phyloP scores from a whole-genome alignment of 805 yeast genomes.

The Metschnikowia henanensis region DNA sequence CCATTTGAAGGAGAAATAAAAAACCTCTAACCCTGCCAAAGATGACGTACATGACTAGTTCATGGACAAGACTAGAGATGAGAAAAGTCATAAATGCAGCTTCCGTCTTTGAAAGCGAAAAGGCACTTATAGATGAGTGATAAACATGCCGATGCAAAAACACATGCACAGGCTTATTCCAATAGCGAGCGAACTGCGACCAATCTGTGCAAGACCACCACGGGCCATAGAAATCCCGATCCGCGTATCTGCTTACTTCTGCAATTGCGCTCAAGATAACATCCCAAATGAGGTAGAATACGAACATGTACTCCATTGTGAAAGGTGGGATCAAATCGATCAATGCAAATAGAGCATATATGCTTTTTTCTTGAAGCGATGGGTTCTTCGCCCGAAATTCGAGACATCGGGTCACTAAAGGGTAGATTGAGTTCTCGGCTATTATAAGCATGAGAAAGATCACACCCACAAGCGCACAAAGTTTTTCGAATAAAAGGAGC shows the following conservation, averaged over 20 bases:
- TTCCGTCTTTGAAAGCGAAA: slow-evolving; percentile 57
- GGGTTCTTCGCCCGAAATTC: slow-evolving; percentile 38
- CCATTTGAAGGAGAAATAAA: slow-evolving; percentile 77
- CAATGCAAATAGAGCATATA: slow-evolving; percentile 34
- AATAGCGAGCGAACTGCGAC: slow-evolving; percentile 89
- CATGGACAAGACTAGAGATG: slow-evolving; percentile 83
- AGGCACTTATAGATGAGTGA: slow-evolving; percentile 80
- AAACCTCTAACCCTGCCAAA: slow-evolving; percentile 82
- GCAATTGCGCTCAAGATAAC: slow-evolving; percentile 88
- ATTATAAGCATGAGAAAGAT: slow-evolving; percentile 78
- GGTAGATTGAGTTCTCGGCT: slow-evolving; percentile 75
- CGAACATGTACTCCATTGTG: slow-evolving; percentile 68
- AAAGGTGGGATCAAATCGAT: slow-evolving; percentile 82
- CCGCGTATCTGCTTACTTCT: slow-evolving; percentile 83
- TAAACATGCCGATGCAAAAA: slow-evolving; percentile 92
- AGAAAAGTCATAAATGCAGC: slow-evolving; percentile 82
- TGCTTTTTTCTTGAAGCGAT: slow-evolving; percentile 4
- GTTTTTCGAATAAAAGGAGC: slow-evolving; percentile 65
- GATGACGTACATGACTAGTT: slow-evolving; percentile 86
- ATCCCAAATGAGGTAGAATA: slow-evolving; percentile 94
- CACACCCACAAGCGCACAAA: slow-evolving; percentile 83
- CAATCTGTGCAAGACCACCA: slow-evolving; percentile 98
- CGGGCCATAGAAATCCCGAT: slow-evolving; percentile 89
- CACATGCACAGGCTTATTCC: slow-evolving; percentile 94
- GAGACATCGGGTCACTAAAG: slow-evolving; percentile 62